Evolutionary conservation across 1,139 yeast genomes (phyloP), one percentile per base, ranked within the genome.

Genomic region (Pichia kudriavzevii): DNA sequence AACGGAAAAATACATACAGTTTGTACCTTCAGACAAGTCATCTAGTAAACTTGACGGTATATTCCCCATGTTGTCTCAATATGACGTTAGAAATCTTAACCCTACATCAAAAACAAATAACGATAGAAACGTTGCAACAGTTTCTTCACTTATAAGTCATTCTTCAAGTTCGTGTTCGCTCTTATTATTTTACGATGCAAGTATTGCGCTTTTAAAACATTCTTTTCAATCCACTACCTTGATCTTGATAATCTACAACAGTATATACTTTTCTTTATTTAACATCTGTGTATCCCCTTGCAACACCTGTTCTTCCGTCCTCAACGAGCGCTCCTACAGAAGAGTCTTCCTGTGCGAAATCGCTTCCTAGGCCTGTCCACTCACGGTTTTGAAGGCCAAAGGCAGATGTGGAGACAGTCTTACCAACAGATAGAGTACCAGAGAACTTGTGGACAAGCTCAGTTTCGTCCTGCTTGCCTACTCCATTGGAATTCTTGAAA

Each of bases 341-440:
- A 31, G 54, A 57, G n/a, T 50, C 55, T 7, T 39, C 50, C 1
- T 52, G 47, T 7, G 50, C 47, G 56, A 69, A 84, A 52, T 88
- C 97, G 43, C 93, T 79, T 0, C 98, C 98, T 24, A 91, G 64
- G 0, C 98, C 98, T 0, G 79, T 75, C 98, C 98, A 91, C 16
- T 67, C 64, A 52, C 94, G 69, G 26, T 65, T 65, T 49, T 85
- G 94, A 31, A 91, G 64, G 44, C 71, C 72, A 11, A 69, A 67
- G 0, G 96, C 96, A 0, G 97, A 85, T 0, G 97, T 88, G 0
- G 97, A 87, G 0, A 84, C 81, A 0, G 96, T 85, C 28, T 77
- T 77, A 42, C 75, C 75, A 37, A 88, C 74, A 0, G 79, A 67
- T 6, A 87, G 66, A 1, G 79, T 66, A 16, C 72, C 67, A 0